A percentile compares a stretch with the other conserved stretches of the same genome.
Conservation (phyloP, 1,139 yeast species). For the Zhuliangozyma blackwelliae region DNA sequence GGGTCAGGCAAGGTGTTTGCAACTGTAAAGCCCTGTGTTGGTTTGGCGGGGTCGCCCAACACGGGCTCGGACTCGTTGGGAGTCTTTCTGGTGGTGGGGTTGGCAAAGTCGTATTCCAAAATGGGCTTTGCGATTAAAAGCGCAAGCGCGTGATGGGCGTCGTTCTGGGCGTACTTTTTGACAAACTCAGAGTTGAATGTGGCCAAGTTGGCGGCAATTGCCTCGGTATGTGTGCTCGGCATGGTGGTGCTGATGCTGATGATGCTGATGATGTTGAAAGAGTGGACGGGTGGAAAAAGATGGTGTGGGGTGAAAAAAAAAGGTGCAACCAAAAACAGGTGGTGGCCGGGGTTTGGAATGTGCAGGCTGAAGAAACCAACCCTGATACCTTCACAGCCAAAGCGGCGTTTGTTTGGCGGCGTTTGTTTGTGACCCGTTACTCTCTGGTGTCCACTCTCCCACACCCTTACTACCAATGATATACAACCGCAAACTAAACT, state of each 20-base stretch:
- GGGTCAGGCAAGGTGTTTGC: slow-evolving; percentile 14
- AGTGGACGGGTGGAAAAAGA: slow-evolving; percentile 11
- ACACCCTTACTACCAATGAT: too few relatives aligned
- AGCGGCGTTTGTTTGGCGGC: too few relatives aligned
- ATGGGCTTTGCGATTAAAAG: slow-evolving; percentile 18
- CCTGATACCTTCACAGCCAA: too few relatives aligned
- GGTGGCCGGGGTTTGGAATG: too few relatives aligned
- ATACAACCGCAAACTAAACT: too few relatives aligned
- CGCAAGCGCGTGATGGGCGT: slow-evolving; percentile 15
- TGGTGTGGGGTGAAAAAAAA: neutral
- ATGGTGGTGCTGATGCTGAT: neutral
- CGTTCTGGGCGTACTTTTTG: slow-evolving; percentile 19
- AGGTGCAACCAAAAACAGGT: too few relatives aligned
- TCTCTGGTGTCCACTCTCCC: too few relatives aligned
- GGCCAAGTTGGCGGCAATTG: slow-evolving; percentile 23
- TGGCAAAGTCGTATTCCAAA: slow-evolving; percentile 17
- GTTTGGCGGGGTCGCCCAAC: slow-evolving; percentile 16
- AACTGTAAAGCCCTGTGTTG: slow-evolving; percentile 11
- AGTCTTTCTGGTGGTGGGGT: slow-evolving; percentile 10
- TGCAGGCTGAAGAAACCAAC: too few relatives aligned
- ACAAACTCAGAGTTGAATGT: slow-evolving; percentile 19
- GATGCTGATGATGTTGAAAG: neutral
- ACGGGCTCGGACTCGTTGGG: slow-evolving; percentile 11
- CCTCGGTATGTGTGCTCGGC: slow-evolving; percentile 13
- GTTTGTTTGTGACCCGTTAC: too few relatives aligned